Evolutionary conservation across 306 rosid genomes (phyloP).

Genomic region (Carpinus viminea): DNA sequence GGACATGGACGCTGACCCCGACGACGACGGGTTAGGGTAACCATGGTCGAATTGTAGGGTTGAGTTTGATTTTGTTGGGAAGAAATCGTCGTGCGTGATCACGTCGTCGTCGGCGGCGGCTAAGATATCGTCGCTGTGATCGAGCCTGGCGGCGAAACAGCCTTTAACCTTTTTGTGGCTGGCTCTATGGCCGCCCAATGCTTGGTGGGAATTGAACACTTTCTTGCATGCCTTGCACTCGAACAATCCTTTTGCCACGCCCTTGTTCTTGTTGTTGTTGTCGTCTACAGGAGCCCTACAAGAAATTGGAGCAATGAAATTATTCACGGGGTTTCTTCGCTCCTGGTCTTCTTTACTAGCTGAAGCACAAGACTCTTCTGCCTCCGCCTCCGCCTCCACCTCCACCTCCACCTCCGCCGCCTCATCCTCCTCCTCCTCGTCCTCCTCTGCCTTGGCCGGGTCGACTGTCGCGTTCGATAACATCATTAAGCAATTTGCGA

Average conservation of each 20-base stretch:
- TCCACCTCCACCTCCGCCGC: conserved; percentile 25
- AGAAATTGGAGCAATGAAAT: conserved; percentile 50
- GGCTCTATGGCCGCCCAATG: conserved; percentile 94
- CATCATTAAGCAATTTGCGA: conserved; percentile 92
- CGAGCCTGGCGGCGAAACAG: conserved; percentile 80
- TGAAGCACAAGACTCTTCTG: conserved; percentile 80
- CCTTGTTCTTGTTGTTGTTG: conserved; percentile 50
- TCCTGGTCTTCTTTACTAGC: conserved; percentile 74
- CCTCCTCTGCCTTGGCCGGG: conserved; percentile 8
- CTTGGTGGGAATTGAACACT: conserved; percentile 93
- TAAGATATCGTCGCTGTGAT: conserved; percentile 43
- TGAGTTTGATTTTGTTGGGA: conserved; percentile 55
- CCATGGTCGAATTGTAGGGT: conserved; percentile 47
- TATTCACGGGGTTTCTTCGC: conserved; percentile 47
- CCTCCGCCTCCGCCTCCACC: conserved; percentile 36
- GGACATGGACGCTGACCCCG: conserved; percentile 48
- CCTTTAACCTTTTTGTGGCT: conserved; percentile 97
- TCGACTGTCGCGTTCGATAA: conserved; percentile 70
- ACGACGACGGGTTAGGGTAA: conserved; percentile 21
- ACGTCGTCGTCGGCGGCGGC: conserved; percentile 50
- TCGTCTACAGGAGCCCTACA: conserved; percentile 31
- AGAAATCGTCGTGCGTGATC: conserved; percentile 55
- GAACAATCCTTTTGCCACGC: conserved; percentile 55
- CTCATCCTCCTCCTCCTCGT: conserved; percentile 38
- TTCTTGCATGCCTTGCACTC: conserved; percentile 97